Evolutionary conservation across 768 basidiomycete species (phyloP).

Genomic region (Daedaleopsis nitida): DNA sequence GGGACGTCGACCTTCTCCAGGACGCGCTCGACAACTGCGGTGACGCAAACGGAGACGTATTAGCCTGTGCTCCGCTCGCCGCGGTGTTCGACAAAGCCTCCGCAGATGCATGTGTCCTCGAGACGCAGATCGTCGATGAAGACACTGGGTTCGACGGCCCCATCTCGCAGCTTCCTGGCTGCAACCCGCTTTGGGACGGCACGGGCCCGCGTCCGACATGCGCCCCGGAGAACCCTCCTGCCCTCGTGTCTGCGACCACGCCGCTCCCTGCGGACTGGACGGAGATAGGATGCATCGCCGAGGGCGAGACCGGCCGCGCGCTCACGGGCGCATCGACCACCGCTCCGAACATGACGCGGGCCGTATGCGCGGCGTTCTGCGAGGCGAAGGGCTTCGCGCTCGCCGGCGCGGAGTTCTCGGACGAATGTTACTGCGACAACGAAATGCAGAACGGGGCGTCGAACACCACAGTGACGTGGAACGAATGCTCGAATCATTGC

Average conservation of each 20-base stretch:
- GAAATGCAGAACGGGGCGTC: conserved; percentile 25
- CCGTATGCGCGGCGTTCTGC: conserved; percentile 26
- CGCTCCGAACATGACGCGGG: conserved; percentile 23
- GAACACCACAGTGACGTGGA: conserved; percentile 12
- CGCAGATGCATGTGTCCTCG: conserved; percentile 23
- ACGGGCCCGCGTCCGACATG: conserved; percentile 11
- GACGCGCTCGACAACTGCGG: conserved; percentile 27
- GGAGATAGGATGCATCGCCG: conserved; percentile 27
- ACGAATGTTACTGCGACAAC: conserved; percentile 31
- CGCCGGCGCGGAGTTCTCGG: conserved; percentile 31
- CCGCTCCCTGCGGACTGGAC: conserved; percentile 24
- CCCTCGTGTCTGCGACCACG: conserved; percentile 13
- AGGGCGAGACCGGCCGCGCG: conserved; percentile 27
- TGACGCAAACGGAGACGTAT: conserved; percentile 26
- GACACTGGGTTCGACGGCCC: conserved; percentile 16
- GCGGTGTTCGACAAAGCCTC: conserved; percentile 22
- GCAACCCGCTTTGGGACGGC: conserved; percentile 23
- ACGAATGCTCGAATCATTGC: conserved; percentile 23
- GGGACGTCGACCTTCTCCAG: conserved; percentile 26
- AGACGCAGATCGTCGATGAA: conserved; percentile 21
- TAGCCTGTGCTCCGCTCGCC: conserved; percentile 22
- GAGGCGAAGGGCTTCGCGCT: conserved; percentile 24
- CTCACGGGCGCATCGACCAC: conserved; percentile 23
- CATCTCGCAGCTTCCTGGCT: conserved; percentile 24
- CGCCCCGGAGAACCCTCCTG: conserved; percentile 5